phyloP scores from a whole-genome alignment of 495 filamentous ascomycete genomes.

The Penicillium pancosmium region DNA sequence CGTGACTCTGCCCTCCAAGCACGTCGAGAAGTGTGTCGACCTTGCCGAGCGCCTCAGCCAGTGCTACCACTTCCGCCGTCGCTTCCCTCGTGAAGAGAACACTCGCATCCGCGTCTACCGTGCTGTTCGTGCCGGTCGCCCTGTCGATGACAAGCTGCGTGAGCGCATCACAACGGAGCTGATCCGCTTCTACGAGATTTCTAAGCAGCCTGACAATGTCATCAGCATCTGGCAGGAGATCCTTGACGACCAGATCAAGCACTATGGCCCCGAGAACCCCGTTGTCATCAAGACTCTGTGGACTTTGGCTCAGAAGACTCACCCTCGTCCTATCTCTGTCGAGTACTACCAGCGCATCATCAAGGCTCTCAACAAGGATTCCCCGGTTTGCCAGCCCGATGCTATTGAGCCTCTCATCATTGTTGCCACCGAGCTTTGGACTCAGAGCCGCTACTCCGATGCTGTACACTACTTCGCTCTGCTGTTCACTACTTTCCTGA shows the following conservation, averaged over 20 bases:
- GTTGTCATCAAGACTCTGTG: constrained; percentile 39
- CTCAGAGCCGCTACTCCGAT: constrained; percentile 39
- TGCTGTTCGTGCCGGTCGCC: constrained; percentile 29
- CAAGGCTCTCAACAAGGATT: constrained; percentile 37
- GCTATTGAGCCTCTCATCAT: constrained; percentile 42
- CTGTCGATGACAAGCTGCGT: constrained; percentile 34
- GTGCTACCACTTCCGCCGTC: constrained; percentile 41
- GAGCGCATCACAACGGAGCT: constrained; percentile 31
- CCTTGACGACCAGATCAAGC: constrained; percentile 34
- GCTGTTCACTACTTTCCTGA: constrained; percentile 38
- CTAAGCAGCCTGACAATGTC: constrained; percentile 36
- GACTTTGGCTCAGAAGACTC: constrained; percentile 39
- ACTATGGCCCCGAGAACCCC: constrained; percentile 33
- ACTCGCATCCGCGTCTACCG: constrained; percentile 40
- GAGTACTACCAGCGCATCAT: constrained; percentile 45
- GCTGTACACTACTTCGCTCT: constrained; percentile 34
- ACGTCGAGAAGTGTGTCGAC: constrained; percentile 32
- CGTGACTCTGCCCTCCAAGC: constrained; percentile 31
- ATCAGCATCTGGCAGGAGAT: constrained; percentile 36
- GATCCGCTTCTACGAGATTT: constrained; percentile 35
- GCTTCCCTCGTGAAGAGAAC: constrained; percentile 37
- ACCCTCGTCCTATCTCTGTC: constrained; percentile 34
- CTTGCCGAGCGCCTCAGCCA: constrained; percentile 34
- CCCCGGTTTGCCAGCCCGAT: constrained; percentile 31
- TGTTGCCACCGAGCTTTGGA: constrained; percentile 39